Percentiles rank a stretch among this genome's conserved stretches.
phyloP scores from a whole-genome alignment of 1,284 basidiomycete species.

The Leccinum pachyderme region DNA sequence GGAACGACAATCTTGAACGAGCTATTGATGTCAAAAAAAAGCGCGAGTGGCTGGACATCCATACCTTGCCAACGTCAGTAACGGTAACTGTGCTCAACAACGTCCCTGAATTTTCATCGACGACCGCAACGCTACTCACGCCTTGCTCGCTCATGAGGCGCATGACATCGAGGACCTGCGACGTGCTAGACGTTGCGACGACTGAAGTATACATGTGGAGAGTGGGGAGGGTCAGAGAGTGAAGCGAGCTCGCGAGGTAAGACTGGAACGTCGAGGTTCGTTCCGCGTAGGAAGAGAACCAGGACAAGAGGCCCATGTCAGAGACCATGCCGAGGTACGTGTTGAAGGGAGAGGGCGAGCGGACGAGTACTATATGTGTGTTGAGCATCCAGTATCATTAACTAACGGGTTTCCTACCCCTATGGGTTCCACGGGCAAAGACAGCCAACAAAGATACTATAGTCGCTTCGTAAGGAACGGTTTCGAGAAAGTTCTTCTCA shows the following conservation, averaged over 20 bases:
- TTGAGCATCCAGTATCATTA: constrained; percentile 6
- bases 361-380: constrained; percentile 47
- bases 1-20: constrained; percentile 62
- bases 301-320: constrained; percentile 58
- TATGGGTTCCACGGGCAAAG: constrained; percentile 67
- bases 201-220: constrained; percentile 61
- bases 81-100: constrained; percentile 75
- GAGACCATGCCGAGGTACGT: constrained; percentile 58
- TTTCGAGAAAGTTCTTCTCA: constrained; percentile 74
- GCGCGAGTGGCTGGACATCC: neutral
- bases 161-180: constrained; percentile 73
- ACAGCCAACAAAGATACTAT: constrained; percentile 60
- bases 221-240: constrained; percentile 60
- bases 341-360: constrained; percentile 37
- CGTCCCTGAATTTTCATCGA: constrained; percentile 56
- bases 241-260: constrained; percentile 57
- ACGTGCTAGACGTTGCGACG: constrained; percentile 53
- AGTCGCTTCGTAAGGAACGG: constrained; percentile 58
- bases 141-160: constrained; percentile 76
- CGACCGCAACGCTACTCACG: constrained; percentile 73
- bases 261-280: constrained; percentile 46
- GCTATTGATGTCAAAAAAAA: neutral
- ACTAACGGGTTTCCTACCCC: constrained; percentile 44
- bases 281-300: constrained; percentile 57
- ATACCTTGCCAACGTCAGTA: constrained; percentile 70